Percentiles rank a stretch among this genome's conserved stretches.
Evolutionary conservation across 2,329 filamentous ascomycete genomes (phyloP).

Genomic region (Venturia effusa): DNA sequence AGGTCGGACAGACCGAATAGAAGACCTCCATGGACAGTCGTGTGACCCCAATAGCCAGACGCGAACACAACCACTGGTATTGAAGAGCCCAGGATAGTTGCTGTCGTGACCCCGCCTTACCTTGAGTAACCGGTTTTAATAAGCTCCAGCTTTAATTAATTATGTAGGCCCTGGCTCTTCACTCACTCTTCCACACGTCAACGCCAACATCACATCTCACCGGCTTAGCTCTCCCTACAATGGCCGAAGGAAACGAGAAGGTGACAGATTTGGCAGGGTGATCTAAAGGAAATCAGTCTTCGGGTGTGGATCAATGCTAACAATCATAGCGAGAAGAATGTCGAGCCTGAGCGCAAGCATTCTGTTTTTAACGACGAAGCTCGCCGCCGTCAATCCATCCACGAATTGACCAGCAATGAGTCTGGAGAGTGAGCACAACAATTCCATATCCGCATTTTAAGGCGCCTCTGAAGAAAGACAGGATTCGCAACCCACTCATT

Average conservation of each 20-base stretch:
- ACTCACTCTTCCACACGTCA: background rate
- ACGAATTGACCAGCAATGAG: conserved; percentile 9
- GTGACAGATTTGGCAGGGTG: background rate
- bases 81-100: no score
- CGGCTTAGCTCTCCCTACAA: background rate
- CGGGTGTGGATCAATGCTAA: background rate
- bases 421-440: conserved; percentile 8
- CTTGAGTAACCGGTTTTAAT: background rate
- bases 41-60: background rate
- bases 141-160: background rate
- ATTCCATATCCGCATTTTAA: background rate
- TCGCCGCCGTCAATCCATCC: background rate
- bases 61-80: background rate
- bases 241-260: background rate
- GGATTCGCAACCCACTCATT: conserved; percentile 46
- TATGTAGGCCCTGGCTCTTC: background rate
- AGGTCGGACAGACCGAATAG: background rate
- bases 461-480: conserved; percentile 16
- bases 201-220: background rate
- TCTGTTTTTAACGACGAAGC: conserved; percentile 5
- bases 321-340: background rate
- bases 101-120: background rate
- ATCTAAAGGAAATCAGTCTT: no score
- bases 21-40: background rate
- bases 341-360: background rate